phyloP scores from a whole-genome alignment of 805 yeast species.

The Priceomyces melissophilus region DNA sequence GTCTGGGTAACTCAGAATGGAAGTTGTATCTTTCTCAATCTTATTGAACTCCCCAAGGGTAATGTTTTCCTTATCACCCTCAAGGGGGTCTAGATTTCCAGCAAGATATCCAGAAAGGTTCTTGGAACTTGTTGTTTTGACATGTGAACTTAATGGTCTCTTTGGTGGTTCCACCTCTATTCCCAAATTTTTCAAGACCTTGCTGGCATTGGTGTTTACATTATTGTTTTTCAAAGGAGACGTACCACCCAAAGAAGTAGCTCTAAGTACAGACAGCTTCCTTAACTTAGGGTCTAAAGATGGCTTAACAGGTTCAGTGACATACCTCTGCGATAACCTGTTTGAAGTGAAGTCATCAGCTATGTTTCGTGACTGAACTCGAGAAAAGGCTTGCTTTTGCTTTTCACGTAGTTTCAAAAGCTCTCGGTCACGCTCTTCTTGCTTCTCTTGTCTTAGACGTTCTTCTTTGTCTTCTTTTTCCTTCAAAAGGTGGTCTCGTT shows the following conservation, averaged over 20 bases:
- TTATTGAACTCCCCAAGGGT: conserved; percentile 13
- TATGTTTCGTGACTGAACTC: conserved; percentile 16
- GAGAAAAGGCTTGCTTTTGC: conserved; percentile 29
- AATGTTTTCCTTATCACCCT: conserved; percentile 14
- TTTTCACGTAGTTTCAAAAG: conserved; percentile 18
- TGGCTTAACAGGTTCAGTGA: conserved; percentile 23
- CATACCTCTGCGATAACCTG: conserved; percentile 14
- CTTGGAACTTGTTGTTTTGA: conserved; percentile 38
- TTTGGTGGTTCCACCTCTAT: conserved; percentile 22
- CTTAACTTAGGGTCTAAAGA: conserved; percentile 38
- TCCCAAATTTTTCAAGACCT: conserved; percentile 36
- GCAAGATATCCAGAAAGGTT: conserved; percentile 22
- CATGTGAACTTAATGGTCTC: conserved; percentile 13
- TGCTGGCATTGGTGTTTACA: conserved; percentile 23
- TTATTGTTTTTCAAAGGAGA: conserved; percentile 15
- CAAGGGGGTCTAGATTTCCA: conserved; percentile 8
- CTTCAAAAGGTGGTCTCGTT: conserved; percentile 15
- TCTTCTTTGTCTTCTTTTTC: conserved; percentile 9
- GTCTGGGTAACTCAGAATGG: conserved; percentile 3
- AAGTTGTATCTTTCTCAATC: conserved; percentile 7
- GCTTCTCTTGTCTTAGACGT: conserved; percentile 12
- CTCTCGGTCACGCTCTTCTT: conserved; percentile 11
- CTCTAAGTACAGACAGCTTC: conserved; percentile 29
- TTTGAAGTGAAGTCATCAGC: conserved; percentile 13
- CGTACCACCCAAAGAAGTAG: conserved; percentile 30